Conservation (phyloP, 768 basidiomycete genomes). For the Tylopilus intermedius region DNA sequence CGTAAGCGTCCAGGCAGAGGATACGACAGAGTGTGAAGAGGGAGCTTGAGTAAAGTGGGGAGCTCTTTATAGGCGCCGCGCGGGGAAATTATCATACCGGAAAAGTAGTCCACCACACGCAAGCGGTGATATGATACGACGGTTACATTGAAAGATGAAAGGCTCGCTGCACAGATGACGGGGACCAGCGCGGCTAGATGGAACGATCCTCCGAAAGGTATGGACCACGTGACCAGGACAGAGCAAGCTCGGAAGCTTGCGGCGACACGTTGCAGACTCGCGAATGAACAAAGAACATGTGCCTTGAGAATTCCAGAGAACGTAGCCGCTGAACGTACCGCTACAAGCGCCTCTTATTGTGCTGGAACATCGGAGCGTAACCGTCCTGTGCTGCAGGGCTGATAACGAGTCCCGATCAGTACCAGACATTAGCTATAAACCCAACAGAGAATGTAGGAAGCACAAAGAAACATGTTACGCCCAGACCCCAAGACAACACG, state of each 20-base stretch:
- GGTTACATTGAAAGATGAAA: conserved; percentile 23
- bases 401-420: neutral
- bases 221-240: conserved; percentile 22
- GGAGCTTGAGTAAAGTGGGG: neutral
- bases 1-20: conserved; percentile 11
- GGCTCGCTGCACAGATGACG: conserved; percentile 16
- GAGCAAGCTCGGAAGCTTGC: conserved; percentile 22
- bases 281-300: conserved; percentile 1
- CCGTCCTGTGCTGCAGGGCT: neutral
- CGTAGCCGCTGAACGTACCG: neutral
- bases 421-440: neutral
- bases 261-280: conserved; percentile 19
- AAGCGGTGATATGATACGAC: conserved; percentile 7
- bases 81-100: neutral
- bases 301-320: neutral
- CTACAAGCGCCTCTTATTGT: neutral
- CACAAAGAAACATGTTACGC: neutral
- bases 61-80: conserved; percentile 16
- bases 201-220: neutral
- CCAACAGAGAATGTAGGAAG: neutral
- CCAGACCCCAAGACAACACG: conserved; percentile 8
- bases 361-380: too few relatives aligned
- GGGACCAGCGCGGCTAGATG: conserved; percentile 6
- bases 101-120: neutral
- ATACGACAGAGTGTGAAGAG: neutral